Percentiles rank a stretch among this genome's conserved stretches.
Evolutionary conservation across 1,139 yeast genomes (phyloP).

Genomic region (Martiniozyma asiatica): DNA sequence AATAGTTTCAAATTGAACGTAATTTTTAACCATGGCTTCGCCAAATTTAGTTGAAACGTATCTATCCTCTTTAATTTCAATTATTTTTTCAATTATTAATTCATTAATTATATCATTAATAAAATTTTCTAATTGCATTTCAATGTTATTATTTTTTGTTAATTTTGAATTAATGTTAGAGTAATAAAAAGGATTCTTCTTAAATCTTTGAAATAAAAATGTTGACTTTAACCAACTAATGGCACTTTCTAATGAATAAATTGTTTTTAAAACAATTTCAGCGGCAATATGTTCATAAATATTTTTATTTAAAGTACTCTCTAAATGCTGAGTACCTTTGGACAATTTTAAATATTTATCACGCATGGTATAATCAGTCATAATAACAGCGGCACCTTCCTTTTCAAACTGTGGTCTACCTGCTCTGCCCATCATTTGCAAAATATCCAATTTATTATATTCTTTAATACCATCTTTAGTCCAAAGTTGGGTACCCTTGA

Average conservation of each 20-base stretch:
- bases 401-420: constrained; percentile 47
- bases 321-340: constrained; percentile 34
- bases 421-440: constrained; percentile 90
- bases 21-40: constrained; percentile 34
- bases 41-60: constrained; percentile 29
- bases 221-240: constrained; percentile 39
- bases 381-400: constrained; percentile 40
- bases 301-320: constrained; percentile 35
- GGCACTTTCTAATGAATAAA: constrained; percentile 29
- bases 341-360: constrained; percentile 30
- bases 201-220: constrained; percentile 36
- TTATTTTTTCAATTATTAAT: constrained; percentile 22
- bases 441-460: constrained; percentile 45
- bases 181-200: constrained; percentile 29
- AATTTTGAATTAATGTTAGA: constrained; percentile 12
- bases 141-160: constrained; percentile 1
- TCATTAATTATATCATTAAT: constrained; percentile 23
- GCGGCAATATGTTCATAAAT: constrained; percentile 36
- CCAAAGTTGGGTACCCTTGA: constrained; percentile 79
- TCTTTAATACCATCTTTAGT: constrained; percentile 7
- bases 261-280: constrained; percentile 35
- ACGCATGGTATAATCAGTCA: constrained; percentile 31
- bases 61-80: constrained; percentile 11
- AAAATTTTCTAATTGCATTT: constrained; percentile 19
- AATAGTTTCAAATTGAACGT: constrained; percentile 31